A percentile compares a stretch with the other conserved stretches of the same genome.
Evolutionary conservation across 1,284 basidiomycete genomes (phyloP).

Genomic region (Golubevia pallescens): DNA sequence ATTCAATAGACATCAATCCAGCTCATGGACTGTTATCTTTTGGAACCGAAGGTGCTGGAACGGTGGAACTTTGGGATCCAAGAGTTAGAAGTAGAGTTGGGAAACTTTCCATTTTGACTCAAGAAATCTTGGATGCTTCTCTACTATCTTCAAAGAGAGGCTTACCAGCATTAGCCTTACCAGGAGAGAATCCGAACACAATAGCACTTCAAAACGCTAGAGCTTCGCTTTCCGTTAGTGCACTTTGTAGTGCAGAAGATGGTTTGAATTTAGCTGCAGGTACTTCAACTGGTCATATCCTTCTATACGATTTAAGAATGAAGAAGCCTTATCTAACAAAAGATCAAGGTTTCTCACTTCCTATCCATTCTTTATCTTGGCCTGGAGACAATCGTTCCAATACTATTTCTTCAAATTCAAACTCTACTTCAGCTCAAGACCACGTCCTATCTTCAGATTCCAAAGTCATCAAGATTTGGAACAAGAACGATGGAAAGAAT

Average conservation of each 20-base stretch:
- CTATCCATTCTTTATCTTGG: slow-evolving; percentile 67
- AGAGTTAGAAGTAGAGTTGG: slow-evolving; percentile 80
- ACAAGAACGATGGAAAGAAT: too few species aligned
- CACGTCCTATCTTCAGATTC: slow-evolving; percentile 55
- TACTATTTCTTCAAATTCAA: too few species aligned
- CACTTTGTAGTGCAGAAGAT: slow-evolving; percentile 76
- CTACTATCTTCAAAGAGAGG: slow-evolving; percentile 63
- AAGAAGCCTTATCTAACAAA: slow-evolving; percentile 83
- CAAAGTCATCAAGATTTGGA: slow-evolving; percentile 63
- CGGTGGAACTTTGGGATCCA: slow-evolving; percentile 95
- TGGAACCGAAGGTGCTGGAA: slow-evolving; percentile 78
- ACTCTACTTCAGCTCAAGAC: slow-evolving; percentile 36
- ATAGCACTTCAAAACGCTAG: slow-evolving; percentile 54
- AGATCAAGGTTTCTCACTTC: slow-evolving; percentile 95
- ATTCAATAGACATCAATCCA: slow-evolving; percentile 89
- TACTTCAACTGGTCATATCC: slow-evolving; percentile 89
- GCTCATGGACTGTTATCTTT: slow-evolving; percentile 90
- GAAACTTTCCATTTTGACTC: slow-evolving; percentile 75
- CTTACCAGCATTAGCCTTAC: slow-evolving; percentile 47
- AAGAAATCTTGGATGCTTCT: slow-evolving; percentile 55
- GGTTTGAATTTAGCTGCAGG: slow-evolving; percentile 92
- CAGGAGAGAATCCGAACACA: slow-evolving; percentile 25
- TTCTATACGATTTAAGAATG: slow-evolving; percentile 92
- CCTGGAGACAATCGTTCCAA: too few species aligned
- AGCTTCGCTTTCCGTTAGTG: slow-evolving; percentile 75